Conservation (phyloP, 2,329 filamentous ascomycete genomes). For the Periconia sp. region DNA sequence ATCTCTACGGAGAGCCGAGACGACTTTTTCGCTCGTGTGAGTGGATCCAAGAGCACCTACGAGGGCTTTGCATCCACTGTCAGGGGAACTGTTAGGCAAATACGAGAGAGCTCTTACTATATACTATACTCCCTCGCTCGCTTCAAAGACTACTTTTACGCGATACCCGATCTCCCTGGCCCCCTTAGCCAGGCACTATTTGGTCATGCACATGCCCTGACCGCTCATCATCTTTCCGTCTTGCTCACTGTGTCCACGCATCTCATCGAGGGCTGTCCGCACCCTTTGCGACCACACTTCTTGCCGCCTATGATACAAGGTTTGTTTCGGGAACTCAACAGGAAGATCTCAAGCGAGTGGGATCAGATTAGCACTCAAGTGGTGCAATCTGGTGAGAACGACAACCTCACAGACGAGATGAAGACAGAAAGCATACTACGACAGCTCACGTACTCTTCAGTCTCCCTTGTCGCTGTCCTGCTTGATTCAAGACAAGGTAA, state of each 20-base stretch:
- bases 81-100: conserved; percentile 81
- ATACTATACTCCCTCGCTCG: conserved; percentile 92
- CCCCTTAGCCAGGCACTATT: conserved; percentile 85
- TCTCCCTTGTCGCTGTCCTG: conserved; percentile 87
- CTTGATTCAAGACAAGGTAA: conserved; percentile 65
- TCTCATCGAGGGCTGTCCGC: conserved; percentile 88
- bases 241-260: conserved; percentile 85
- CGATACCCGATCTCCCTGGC: conserved; percentile 78
- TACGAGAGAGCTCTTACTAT: conserved; percentile 91
- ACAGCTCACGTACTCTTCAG: conserved; percentile 87
- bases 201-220: conserved; percentile 76
- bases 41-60: conserved; percentile 83
- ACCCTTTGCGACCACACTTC: conserved; percentile 74
- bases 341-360: conserved; percentile 88
- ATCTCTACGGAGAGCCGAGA: conserved; percentile 96
- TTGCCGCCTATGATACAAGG: conserved; percentile 79
- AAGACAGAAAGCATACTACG: conserved; percentile 94
- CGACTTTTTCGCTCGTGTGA: conserved; percentile 91
- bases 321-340: conserved; percentile 83
- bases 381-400: conserved; percentile 70
- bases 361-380: conserved; percentile 62
- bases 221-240: conserved; percentile 92
- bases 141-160: conserved; percentile 85
- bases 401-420: conserved; percentile 88
- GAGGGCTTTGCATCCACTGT: conserved; percentile 95